These are phyloP conservation scores for Leptographium radiaticola DNA, from an alignment of 2,329 filamentous ascomycete species.

Conservation along the genomic window DNA sequence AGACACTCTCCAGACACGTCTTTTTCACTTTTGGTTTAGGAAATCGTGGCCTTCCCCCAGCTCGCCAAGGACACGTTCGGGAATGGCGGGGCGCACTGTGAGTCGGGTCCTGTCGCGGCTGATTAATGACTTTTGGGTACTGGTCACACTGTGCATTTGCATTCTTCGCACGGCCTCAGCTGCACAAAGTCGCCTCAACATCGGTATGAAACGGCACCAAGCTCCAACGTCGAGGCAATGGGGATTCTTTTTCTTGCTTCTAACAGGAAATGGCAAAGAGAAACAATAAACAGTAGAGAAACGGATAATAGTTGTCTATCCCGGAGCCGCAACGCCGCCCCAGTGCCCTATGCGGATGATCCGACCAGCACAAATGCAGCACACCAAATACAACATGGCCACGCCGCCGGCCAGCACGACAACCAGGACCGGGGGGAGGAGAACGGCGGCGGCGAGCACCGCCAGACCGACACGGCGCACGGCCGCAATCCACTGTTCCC, in stretches of 20 bases:
- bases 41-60: conserved; percentile 2
- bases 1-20: neutral
- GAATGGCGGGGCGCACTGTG: neutral
- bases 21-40: neutral
- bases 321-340: conserved; percentile 4
- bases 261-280: neutral
- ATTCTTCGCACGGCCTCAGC: too few species aligned
- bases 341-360: conserved; percentile 5
- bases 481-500: conserved; percentile 25
- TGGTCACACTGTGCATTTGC: neutral
- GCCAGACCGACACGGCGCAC: conserved; percentile 29
- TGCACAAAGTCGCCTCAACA: too few species aligned
- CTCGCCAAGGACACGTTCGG: neutral
- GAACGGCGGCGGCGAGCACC: conserved; percentile 29
- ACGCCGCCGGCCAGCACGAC: conserved; percentile 21
- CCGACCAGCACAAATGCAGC: conserved; percentile 16
- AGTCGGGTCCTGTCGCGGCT: neutral
- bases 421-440: conserved; percentile 31
- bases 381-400: conserved; percentile 24
- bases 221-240: too few species aligned
- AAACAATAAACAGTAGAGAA: neutral
- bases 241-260: neutral
- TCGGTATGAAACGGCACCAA: too few species aligned
- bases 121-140: neutral
- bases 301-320: conserved; percentile 3